Evolutionary conservation across 176 grass and related monocot genomes (phyloP).

Genomic region (Ananas comosus): DNA sequence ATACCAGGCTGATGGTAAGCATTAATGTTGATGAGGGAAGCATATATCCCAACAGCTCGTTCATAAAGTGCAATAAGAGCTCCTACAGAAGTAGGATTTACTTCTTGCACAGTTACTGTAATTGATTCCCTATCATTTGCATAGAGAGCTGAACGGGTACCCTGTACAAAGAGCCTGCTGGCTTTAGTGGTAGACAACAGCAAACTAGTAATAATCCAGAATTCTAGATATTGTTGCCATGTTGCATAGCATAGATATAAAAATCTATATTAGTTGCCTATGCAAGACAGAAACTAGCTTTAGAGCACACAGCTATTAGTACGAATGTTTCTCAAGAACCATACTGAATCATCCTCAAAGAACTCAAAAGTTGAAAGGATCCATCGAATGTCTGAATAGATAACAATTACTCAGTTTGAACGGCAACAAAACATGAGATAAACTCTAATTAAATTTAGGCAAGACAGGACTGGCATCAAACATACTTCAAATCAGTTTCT

Average conservation of each 20-base stretch:
- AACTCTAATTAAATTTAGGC: too few relatives aligned
- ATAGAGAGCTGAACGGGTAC: slow-evolving; percentile 95
- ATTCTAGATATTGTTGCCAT: background rate
- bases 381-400: too few relatives aligned
- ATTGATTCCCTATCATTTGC: slow-evolving; percentile 91
- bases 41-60: slow-evolving; percentile 95
- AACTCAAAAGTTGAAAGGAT: too few relatives aligned
- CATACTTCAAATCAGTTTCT: too few relatives aligned
- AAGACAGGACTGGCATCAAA: too few relatives aligned
- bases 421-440: too few relatives aligned
- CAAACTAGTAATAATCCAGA: background rate
- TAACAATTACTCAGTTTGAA: too few relatives aligned
- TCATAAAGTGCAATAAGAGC: slow-evolving; percentile 93
- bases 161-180: slow-evolving; percentile 25
- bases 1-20: slow-evolving; percentile 98
- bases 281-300: too few relatives aligned
- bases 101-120: slow-evolving; percentile 86
- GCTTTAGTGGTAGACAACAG: background rate
- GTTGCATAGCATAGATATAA: background rate
- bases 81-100: slow-evolving; percentile 82
- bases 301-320: too few relatives aligned
- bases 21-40: slow-evolving; percentile 90
- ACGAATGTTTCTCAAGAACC: too few relatives aligned
- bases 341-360: too few relatives aligned
- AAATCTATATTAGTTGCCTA: background rate